Conservation (phyloP, 2,329 filamentous ascomycete species). For the Neodidymelliopsis sp. region DNA sequence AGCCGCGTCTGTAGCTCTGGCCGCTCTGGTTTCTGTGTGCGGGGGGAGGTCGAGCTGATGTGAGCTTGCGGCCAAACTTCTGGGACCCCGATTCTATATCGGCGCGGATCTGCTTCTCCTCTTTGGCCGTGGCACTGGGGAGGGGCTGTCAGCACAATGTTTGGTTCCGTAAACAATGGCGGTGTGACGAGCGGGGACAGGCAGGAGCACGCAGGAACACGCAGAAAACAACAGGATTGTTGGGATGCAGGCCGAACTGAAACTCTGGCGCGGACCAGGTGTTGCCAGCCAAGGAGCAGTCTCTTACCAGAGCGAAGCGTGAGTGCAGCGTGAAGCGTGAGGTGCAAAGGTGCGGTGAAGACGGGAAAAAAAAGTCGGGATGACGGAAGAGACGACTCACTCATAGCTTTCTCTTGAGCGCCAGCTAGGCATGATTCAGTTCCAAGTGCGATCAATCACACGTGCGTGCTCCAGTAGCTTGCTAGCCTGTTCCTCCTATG, state of each 20-base stretch:
- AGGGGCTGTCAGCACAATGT: conserved; percentile 19
- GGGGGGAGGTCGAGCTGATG: conserved; percentile 29
- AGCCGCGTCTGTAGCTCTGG: conserved; percentile 33
- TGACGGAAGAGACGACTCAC: conserved; percentile 39
- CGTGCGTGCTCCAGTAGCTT: conserved; percentile 22
- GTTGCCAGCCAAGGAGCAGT: conserved; percentile 4
- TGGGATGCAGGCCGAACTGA: background rate
- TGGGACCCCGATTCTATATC: conserved; percentile 49
- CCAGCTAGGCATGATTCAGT: conserved; percentile 50
- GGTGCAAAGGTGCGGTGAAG: conserved; percentile 25
- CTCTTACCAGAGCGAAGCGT: conserved; percentile 22
- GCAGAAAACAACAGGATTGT: conserved; percentile 3
- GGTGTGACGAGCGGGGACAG: conserved; percentile 11
- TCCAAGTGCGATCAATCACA: conserved; percentile 24
- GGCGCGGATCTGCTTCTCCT: conserved; percentile 50
- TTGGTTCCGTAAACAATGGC: conserved; percentile 20
- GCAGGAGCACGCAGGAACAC: conserved; percentile 1
- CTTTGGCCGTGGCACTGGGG: conserved; percentile 42
- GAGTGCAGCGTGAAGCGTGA: conserved; percentile 9
- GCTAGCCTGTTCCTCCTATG: conserved; percentile 32
- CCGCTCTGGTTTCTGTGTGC: conserved; percentile 29
- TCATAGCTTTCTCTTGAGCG: conserved; percentile 51
- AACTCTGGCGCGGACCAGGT: conserved; percentile 7
- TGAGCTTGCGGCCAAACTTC: conserved; percentile 46
- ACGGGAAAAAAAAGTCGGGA: conserved; percentile 22